phyloP scores from a whole-genome alignment of 352 stramenopile species.

The Phytophthora constricta region DNA sequence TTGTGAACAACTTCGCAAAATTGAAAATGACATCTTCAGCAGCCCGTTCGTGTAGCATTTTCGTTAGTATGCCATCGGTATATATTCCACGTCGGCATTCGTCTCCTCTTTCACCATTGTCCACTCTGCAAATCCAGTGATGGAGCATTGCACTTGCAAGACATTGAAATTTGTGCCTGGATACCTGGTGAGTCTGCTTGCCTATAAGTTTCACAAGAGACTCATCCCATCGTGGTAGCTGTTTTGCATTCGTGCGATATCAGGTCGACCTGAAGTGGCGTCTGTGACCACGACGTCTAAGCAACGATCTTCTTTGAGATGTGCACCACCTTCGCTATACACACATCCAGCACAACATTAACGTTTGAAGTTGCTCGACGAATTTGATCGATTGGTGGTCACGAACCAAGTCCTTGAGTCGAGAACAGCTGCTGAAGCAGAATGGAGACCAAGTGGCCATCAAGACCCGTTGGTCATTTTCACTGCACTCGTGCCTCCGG shows the following conservation, averaged over 20 bases:
- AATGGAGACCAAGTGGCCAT: too few species aligned
- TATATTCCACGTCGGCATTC: background rate
- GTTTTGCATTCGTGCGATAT: background rate
- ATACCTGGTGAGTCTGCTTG: too few species aligned
- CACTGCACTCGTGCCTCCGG: background rate
- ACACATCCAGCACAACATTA: background rate
- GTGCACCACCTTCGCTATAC: background rate
- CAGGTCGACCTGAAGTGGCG: background rate
- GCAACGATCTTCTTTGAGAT: background rate
- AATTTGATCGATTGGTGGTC: too few species aligned
- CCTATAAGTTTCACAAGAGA: too few species aligned
- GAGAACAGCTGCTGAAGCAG: background rate
- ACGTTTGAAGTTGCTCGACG: background rate
- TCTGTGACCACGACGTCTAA: background rate
- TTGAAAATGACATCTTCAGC: background rate
- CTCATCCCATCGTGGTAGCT: background rate
- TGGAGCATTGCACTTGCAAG: background rate
- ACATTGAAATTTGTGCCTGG: too few species aligned
- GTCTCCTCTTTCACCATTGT: background rate
- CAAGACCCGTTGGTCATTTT: background rate
- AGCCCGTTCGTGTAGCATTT: too few species aligned
- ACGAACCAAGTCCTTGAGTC: too few species aligned
- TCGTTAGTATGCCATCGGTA: background rate
- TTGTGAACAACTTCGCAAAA: background rate
- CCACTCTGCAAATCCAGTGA: background rate